These are phyloP conservation scores for Sugiyamaella chiloensis DNA, from an alignment of 805 yeast genomes.

Conservation along the genomic window DNA sequence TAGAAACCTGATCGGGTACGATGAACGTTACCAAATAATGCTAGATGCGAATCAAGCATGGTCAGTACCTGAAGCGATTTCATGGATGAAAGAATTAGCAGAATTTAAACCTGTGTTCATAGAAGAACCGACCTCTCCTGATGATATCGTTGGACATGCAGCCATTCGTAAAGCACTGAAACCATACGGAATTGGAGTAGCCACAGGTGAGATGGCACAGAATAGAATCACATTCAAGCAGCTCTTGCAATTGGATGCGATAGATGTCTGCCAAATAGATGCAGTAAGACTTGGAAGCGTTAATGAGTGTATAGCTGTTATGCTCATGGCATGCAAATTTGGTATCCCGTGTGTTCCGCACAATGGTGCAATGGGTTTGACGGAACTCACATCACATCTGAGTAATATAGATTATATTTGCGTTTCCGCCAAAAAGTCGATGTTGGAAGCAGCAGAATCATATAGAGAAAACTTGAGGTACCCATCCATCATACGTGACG, in stretches of 20 bases:
- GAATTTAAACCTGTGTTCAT: constrained; percentile 36
- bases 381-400: constrained; percentile 36
- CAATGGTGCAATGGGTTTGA: constrained; percentile 36
- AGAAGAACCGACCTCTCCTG: constrained; percentile 38
- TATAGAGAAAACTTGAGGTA: constrained; percentile 28
- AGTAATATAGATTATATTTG: constrained; percentile 32
- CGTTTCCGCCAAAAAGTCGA: constrained; percentile 31
- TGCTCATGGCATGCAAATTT: constrained; percentile 34
- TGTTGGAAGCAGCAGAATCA: constrained; percentile 34
- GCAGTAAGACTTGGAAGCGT: constrained; percentile 36
- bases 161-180: constrained; percentile 30
- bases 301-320: constrained; percentile 34
- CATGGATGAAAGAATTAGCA: constrained; percentile 30
- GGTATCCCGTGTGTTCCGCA: constrained; percentile 35
- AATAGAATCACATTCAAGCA: constrained; percentile 36
- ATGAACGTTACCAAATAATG: constrained; percentile 33
- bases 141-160: constrained; percentile 34
- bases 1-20: constrained; percentile 29
- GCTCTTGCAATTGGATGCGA: constrained; percentile 30
- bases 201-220: constrained; percentile 37
- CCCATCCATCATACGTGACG: constrained; percentile 32
- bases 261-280: constrained; percentile 34
- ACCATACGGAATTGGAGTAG: constrained; percentile 33
- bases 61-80: constrained; percentile 37
- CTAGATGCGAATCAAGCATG: constrained; percentile 38